phyloP scores from a whole-genome alignment of 2,329 filamentous ascomycete genomes.

The Aspergillus tanneri region DNA sequence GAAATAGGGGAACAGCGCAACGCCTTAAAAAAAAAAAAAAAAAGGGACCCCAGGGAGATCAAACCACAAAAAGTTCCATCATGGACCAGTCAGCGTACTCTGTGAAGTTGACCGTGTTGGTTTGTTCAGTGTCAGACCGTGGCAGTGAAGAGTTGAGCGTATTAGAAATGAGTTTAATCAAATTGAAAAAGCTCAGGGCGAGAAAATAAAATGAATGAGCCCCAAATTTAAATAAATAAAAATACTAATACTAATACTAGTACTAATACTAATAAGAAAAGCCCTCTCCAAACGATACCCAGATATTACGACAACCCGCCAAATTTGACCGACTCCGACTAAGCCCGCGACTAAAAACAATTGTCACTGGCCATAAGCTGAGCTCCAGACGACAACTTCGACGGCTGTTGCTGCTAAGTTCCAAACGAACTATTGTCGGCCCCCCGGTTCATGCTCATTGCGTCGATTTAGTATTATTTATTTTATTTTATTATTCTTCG shows the following conservation, averaged over 20 bases:
- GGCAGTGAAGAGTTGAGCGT: conserved; percentile 2
- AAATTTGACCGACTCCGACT: conserved; percentile 7
- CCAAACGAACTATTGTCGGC: conserved; percentile 8
- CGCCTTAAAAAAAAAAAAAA: no score
- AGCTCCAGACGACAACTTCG: no score
- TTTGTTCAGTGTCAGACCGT: conserved; percentile 3
- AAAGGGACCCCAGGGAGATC: not conserved
- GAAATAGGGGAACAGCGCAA: conserved; percentile 7
- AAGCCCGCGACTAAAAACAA: conserved; percentile 2
- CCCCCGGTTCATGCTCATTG: conserved; percentile 5
- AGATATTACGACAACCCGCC: not conserved
- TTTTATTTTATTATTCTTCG: not conserved
- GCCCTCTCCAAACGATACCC: not conserved
- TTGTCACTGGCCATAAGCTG: conserved; percentile 11
- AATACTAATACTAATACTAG: not conserved
- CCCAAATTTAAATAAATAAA: not conserved
- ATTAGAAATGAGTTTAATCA: conserved; percentile 1
- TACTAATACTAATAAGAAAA: not conserved
- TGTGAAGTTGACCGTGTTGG: not conserved
- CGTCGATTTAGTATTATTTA: conserved; percentile 1
- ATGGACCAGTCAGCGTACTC: not conserved
- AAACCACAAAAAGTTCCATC: not conserved
- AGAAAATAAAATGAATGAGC: conserved; percentile 3
- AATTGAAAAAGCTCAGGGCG: not conserved
- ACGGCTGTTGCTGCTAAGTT: no score